These are phyloP conservation scores for Naganishia vaughanmartiniae DNA, from an alignment of 768 basidiomycete genomes.

Conservation along the genomic window DNA sequence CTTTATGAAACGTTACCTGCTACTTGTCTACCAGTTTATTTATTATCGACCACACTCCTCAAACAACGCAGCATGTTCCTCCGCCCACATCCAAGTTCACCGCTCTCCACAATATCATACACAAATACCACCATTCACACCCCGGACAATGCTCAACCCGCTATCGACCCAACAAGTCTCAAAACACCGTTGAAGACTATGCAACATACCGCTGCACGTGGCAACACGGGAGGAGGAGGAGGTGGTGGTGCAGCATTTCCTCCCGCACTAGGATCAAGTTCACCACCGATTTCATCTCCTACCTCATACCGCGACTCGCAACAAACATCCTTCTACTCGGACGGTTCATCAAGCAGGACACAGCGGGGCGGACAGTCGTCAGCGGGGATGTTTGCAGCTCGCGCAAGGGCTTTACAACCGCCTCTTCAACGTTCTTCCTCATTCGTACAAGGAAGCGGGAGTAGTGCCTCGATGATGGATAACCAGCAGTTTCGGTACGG, in stretches of 20 bases:
- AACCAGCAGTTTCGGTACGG: constrained; percentile 9
- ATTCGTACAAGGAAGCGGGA: constrained; percentile 2
- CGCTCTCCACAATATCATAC: constrained; percentile 16
- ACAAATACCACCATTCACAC: constrained; percentile 6
- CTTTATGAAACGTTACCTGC: too few relatives aligned
- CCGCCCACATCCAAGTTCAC: constrained; percentile 13
- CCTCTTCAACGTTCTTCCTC: constrained; percentile 7
- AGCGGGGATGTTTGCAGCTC: constrained; percentile 10
- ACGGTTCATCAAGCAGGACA: background rate
- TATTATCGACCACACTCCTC: too few relatives aligned
- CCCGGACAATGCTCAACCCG: background rate
- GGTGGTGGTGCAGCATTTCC: background rate
- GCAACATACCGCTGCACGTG: background rate
- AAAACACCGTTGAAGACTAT: constrained; percentile 9
- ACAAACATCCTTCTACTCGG: background rate
- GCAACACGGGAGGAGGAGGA: background rate
- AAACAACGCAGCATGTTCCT: background rate
- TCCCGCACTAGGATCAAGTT: background rate
- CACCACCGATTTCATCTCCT: constrained; percentile 17
- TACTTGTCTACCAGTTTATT: too few relatives aligned
- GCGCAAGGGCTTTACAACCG: constrained; percentile 13
- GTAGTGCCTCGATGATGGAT: background rate
- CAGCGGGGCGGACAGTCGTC: background rate
- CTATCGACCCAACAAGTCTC: constrained; percentile 2
- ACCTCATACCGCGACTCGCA: constrained; percentile 4